phyloP scores from a whole-genome alignment of 768 basidiomycete species.

The Mycena latifolia region DNA sequence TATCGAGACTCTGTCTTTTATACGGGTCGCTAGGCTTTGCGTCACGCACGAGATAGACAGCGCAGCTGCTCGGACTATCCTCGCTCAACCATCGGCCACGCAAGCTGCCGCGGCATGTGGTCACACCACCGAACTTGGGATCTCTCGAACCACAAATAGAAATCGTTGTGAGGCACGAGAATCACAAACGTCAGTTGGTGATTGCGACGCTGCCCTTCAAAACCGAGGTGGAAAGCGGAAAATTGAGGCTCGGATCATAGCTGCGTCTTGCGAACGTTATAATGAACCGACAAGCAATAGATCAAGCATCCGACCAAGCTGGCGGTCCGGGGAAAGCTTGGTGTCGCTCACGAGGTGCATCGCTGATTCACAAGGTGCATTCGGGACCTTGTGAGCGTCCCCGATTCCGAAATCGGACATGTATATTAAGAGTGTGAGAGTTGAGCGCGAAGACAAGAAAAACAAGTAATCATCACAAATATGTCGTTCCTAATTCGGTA shows the following conservation, averaged over 20 bases:
- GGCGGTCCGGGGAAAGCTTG: no score
- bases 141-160: background rate
- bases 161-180: background rate
- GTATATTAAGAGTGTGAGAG: no score
- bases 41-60: no score
- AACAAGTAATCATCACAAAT: no score
- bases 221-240: background rate
- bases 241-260: background rate
- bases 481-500: no score
- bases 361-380: no score
- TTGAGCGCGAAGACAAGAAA: no score
- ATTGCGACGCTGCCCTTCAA: no score
- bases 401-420: no score
- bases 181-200: background rate
- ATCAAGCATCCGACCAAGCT: no score
- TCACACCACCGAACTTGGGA: background rate
- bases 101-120: background rate
- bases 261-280: background rate
- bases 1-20: background rate
- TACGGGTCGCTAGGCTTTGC: background rate
- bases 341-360: no score
- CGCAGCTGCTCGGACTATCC: constrained; percentile 20
- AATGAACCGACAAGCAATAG: background rate
- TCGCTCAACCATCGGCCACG: constrained; percentile 26
- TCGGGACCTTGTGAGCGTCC: no score